phyloP scores from a whole-genome alignment of 306 rosid genomes.

The Psophocarpus tetragonolobus region DNA sequence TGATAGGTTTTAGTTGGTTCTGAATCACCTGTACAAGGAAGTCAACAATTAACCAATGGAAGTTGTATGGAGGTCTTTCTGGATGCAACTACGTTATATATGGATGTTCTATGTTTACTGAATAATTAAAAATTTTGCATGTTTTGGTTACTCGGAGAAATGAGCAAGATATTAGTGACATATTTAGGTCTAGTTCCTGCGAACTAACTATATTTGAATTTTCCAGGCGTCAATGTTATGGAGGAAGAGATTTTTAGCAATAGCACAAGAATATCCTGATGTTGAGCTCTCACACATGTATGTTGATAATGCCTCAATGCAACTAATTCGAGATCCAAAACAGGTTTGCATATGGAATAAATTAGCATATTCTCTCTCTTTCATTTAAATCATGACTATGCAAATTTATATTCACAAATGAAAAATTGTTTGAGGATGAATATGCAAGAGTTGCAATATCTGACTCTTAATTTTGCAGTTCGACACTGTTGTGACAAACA shows the following conservation, averaged over 20 bases:
- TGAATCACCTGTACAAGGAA: neutral
- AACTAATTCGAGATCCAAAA: conserved; percentile 84
- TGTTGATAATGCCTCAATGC: conserved; percentile 96
- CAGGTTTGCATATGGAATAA: conserved; percentile 62
- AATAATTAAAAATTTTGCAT: conserved; percentile 6
- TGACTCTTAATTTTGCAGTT: conserved; percentile 58
- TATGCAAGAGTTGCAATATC: conserved; percentile 27
- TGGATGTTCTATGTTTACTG: neutral
- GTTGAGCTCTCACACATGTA: conserved; percentile 97
- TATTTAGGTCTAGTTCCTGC: conserved; percentile 16
- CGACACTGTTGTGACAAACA: conserved; percentile 89
- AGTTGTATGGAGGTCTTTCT: neutral
- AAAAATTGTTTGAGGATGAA: conserved; percentile 22
- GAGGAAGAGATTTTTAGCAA: conserved; percentile 74
- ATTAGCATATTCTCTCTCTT: conserved; percentile 28
- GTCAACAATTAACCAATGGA: neutral
- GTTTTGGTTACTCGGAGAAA: conserved; percentile 11
- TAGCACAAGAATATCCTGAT: conserved; percentile 81
- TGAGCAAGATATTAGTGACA: neutral
- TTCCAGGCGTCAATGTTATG: conserved; percentile 84
- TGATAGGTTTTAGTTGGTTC: conserved; percentile 10
- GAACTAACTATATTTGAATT: conserved; percentile 21
- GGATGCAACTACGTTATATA: conserved; percentile 5
- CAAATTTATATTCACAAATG: neutral
- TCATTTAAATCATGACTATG: conserved; percentile 17